A percentile compares a stretch with the other conserved stretches of the same genome.
phyloP scores from a whole-genome alignment of 1,284 basidiomycete species.

The Ustilago crameri region DNA sequence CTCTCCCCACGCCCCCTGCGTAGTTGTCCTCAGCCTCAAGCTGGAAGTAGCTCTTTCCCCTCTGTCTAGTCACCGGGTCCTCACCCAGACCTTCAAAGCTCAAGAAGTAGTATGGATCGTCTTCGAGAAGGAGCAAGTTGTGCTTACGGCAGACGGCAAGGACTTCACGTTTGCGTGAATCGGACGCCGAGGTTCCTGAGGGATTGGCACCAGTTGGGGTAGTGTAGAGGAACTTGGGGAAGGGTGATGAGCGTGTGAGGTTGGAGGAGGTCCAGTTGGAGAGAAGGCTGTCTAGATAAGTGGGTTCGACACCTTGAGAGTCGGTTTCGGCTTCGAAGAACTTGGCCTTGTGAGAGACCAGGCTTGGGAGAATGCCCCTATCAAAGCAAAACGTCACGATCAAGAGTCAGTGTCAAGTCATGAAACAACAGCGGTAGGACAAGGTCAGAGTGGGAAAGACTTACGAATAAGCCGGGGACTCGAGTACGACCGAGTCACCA shows the following conservation, averaged over 20 bases:
- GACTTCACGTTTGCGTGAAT: conserved; percentile 79
- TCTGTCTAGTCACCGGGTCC: conserved; percentile 48
- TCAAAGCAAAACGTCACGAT: not conserved
- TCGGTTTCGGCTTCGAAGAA: conserved; percentile 79
- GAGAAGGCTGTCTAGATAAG: conserved; percentile 76
- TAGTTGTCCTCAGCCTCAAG: conserved; percentile 54
- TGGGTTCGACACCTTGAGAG: conserved; percentile 77
- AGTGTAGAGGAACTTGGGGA: conserved; percentile 86
- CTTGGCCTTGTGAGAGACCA: conserved; percentile 43
- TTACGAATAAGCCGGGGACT: conserved; percentile 83
- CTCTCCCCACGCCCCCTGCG: conserved; percentile 51
- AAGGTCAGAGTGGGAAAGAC: not conserved
- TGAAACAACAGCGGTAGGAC: no score
- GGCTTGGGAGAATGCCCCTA: conserved; percentile 57
- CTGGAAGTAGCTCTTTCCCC: conserved; percentile 59
- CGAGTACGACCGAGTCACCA: conserved; percentile 84
- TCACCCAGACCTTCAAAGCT: conserved; percentile 54
- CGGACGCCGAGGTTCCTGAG: conserved; percentile 63
- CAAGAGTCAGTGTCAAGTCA: not conserved
- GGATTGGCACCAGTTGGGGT: conserved; percentile 71
- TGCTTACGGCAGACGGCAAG: conserved; percentile 73
- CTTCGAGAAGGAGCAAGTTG: conserved; percentile 55
- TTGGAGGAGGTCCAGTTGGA: conserved; percentile 76
- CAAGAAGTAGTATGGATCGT: conserved; percentile 64
- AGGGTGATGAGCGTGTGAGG: conserved; percentile 72